Conservation (phyloP, 495 filamentous ascomycete species). For the Mytilinidion resinicola region DNA sequence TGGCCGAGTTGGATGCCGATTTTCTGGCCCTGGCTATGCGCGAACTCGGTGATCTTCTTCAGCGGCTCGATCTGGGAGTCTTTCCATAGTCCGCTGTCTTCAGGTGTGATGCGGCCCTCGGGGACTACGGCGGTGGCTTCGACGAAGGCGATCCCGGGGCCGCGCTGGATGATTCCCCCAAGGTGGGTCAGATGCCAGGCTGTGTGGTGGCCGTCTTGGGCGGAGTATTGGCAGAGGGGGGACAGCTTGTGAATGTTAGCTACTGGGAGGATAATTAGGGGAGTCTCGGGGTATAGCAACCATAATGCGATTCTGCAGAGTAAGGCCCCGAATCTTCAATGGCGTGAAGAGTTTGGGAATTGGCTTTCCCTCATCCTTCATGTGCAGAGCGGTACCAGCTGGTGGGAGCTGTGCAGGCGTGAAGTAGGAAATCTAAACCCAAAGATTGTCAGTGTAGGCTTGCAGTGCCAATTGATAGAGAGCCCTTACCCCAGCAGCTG, state of each 20-base stretch:
- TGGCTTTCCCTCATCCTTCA: conserved; percentile 25
- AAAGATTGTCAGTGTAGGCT: background rate
- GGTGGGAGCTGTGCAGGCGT: conserved; percentile 25
- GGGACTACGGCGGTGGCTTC: conserved; percentile 63
- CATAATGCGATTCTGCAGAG: conserved; percentile 65
- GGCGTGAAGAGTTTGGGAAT: conserved; percentile 33
- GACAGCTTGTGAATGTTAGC: conserved; percentile 29
- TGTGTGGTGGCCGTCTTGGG: conserved; percentile 60
- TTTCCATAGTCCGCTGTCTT: conserved; percentile 65
- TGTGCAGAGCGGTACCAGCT: conserved; percentile 22
- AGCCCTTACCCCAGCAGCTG: conserved; percentile 17
- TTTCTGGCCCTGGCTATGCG: conserved; percentile 57
- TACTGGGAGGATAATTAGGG: conserved; percentile 35
- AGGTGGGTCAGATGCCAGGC: conserved; percentile 65
- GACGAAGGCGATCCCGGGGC: conserved; percentile 57
- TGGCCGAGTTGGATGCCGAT: conserved; percentile 68
- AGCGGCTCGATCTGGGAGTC: conserved; percentile 61
- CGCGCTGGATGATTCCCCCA: conserved; percentile 56
- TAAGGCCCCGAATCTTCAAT: conserved; percentile 54
- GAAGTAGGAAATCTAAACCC: conserved; percentile 24
- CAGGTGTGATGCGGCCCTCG: conserved; percentile 65
- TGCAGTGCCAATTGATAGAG: background rate
- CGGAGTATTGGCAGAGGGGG: conserved; percentile 67
- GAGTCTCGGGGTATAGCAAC: conserved; percentile 25
- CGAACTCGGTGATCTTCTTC: conserved; percentile 55